phyloP scores from a whole-genome alignment of 1,284 basidiomycete species.

The Austroboletus rostrupii region DNA sequence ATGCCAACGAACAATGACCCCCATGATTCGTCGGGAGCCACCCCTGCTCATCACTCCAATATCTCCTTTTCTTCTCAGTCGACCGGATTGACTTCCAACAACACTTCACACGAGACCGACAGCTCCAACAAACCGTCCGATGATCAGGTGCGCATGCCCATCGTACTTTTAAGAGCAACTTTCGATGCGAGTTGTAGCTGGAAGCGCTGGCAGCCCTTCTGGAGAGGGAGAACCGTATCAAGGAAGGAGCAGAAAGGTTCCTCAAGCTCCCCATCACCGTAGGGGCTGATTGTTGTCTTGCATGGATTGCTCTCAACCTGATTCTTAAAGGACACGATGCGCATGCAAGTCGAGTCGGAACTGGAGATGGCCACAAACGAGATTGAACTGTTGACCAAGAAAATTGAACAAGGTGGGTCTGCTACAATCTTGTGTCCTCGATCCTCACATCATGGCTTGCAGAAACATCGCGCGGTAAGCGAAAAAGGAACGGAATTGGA shows the following conservation, averaged over 20 bases:
- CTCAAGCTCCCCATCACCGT: slow-evolving; percentile 66
- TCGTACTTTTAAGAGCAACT: background rate
- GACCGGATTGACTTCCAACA: slow-evolving; percentile 23
- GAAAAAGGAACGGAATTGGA: slow-evolving; percentile 32
- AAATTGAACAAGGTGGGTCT: slow-evolving; percentile 57
- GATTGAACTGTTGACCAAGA: slow-evolving; percentile 62
- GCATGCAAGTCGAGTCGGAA: slow-evolving; percentile 73
- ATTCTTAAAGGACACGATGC: slow-evolving; percentile 52
- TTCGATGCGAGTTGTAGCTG: slow-evolving; percentile 42
- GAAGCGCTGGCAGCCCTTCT: slow-evolving; percentile 64
- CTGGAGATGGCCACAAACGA: slow-evolving; percentile 67
- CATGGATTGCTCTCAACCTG: slow-evolving; percentile 9
- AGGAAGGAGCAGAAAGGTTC: slow-evolving; percentile 82
- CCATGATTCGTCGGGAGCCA: slow-evolving; percentile 21
- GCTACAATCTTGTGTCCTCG: background rate
- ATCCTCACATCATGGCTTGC: slow-evolving; percentile 1
- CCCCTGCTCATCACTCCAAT: slow-evolving; percentile 22
- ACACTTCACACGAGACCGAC: slow-evolving; percentile 23
- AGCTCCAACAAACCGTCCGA: slow-evolving; percentile 21
- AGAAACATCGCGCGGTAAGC: slow-evolving; percentile 41
- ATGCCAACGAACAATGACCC: slow-evolving; percentile 31
- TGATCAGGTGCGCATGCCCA: slow-evolving; percentile 28
- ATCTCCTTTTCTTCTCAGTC: slow-evolving; percentile 32
- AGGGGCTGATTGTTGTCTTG: slow-evolving; percentile 11
- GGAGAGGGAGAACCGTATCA: slow-evolving; percentile 71